Evolutionary conservation across 768 basidiomycete species (phyloP).

Genomic region (Leccinum rimulosum): DNA sequence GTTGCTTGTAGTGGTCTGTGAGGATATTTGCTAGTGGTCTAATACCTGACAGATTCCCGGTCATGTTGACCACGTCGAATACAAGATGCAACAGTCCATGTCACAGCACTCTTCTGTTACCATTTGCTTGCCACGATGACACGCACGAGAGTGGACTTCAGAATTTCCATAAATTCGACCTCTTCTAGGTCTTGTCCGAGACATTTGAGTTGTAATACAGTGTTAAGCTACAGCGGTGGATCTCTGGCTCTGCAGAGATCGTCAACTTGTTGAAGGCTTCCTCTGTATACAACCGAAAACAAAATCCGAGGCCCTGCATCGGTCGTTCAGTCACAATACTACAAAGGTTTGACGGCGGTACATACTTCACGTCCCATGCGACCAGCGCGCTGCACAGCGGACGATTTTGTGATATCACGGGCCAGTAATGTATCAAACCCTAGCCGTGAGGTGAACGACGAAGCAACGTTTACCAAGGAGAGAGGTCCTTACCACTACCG

Average conservation of each 20-base stretch:
- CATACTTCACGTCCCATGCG: constrained; percentile 90
- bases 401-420: constrained; percentile 82
- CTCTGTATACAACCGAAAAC: constrained; percentile 93
- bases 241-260: constrained; percentile 78
- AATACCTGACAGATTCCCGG: too few relatives aligned
- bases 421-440: constrained; percentile 88
- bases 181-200: constrained; percentile 77
- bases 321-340: constrained; percentile 2
- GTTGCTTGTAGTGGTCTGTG: too few relatives aligned
- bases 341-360: neutral
- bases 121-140: too few relatives aligned
- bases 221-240: constrained; percentile 81
- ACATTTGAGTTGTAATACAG: constrained; percentile 81
- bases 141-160: constrained; percentile 68
- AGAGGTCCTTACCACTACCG: constrained; percentile 55
- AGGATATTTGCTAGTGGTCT: too few relatives aligned
- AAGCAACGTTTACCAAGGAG: neutral
- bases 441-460: constrained; percentile 28
- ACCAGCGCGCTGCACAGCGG: constrained; percentile 91
- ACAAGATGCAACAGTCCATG: too few relatives aligned
- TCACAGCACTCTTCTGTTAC: too few relatives aligned
- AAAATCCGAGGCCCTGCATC: constrained; percentile 69
- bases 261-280: constrained; percentile 64
- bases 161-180: constrained; percentile 90
- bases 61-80: too few relatives aligned